Percentiles rank a stretch among this genome's conserved stretches.
Evolutionary conservation across 805 yeast genomes (phyloP).

Genomic region (Scheffersomyces amazonensis): DNA sequence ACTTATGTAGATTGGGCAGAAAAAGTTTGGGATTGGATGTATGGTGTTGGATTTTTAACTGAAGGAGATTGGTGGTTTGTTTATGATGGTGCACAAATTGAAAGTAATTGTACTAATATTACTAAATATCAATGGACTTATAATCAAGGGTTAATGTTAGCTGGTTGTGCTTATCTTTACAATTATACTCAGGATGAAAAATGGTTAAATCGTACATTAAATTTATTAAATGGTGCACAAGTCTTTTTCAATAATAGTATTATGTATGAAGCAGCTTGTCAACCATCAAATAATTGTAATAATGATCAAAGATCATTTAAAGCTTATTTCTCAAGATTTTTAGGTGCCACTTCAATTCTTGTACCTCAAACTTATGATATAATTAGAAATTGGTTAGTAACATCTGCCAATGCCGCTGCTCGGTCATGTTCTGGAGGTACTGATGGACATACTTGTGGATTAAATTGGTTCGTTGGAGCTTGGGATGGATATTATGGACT

Average conservation of each 20-base stretch:
- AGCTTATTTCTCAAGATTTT: constrained; percentile 72
- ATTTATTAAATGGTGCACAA: constrained; percentile 51
- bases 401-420: constrained; percentile 58
- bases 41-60: constrained; percentile 40
- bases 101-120: constrained; percentile 58
- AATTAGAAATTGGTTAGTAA: constrained; percentile 43
- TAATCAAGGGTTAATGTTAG: constrained; percentile 74
- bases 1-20: constrained; percentile 41
- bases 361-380: constrained; percentile 55
- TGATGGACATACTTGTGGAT: constrained; percentile 76
- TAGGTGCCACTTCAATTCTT: constrained; percentile 71
- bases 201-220: constrained; percentile 65
- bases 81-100: constrained; percentile 71
- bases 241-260: constrained; percentile 54
- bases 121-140: constrained; percentile 77
- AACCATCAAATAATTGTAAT: constrained; percentile 60
- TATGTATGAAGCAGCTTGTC: constrained; percentile 85
- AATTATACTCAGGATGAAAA: constrained; percentile 61
- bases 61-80: constrained; percentile 47
- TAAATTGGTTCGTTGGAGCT: constrained; percentile 51
- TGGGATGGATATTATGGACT: constrained; percentile 70
- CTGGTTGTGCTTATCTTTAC: constrained; percentile 81
- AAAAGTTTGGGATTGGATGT: constrained; percentile 45
- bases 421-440: constrained; percentile 68
- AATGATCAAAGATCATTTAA: constrained; percentile 91